Evolutionary conservation across 345 rosid species (phyloP), one percentile per base, ranked within the genome.

Genomic region (Trapa bicornis): DNA sequence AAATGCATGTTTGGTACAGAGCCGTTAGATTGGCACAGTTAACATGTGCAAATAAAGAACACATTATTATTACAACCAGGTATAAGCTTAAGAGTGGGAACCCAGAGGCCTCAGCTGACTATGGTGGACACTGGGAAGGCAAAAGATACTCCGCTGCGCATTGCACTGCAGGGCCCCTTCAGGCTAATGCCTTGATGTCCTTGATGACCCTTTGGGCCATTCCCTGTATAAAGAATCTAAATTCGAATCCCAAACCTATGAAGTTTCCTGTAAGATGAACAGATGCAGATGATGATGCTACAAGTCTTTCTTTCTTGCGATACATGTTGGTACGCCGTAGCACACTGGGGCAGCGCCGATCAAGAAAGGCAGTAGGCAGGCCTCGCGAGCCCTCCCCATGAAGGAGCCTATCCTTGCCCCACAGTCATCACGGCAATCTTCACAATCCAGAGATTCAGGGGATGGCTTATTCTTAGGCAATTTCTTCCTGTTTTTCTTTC

Each of bases 321-420:
- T 93, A 62, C 91, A 86, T 2, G 97, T 93, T 4, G 97, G 96
- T 63, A 92, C 94, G 36, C 98, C 98, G 57, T 92, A 89, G 66
- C 98, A 92, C 0, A 92, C 98, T 0, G 98, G 98, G 0, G 98
- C 77, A n/a, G 97, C 99, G 42, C 99, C 99, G 14, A 83, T 89
- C 75, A 94, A 74, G 79, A 77, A 83, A 1, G 83, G 87, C 32
- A 94, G 83, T 8, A 69, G 81, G 75, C 97, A 91, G 17, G 82
- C 87, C 57, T 89, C 89, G 12, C 97, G 83, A 61, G 97, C 96
- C 58, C 61, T 82, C 5, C 85, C 83, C 78, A 91, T 89, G 68
- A 91, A 87, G 0, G 95, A 85, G 45, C 91, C 96, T 8, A 94
- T 79, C 68, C 70, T 91, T 11, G 82, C 87, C 73, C 82, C 85